Percentiles rank a stretch among this genome's conserved stretches.
Conservation (phyloP, 192 early-diverging fungal species). For the Backusella tarrabulga region DNA sequence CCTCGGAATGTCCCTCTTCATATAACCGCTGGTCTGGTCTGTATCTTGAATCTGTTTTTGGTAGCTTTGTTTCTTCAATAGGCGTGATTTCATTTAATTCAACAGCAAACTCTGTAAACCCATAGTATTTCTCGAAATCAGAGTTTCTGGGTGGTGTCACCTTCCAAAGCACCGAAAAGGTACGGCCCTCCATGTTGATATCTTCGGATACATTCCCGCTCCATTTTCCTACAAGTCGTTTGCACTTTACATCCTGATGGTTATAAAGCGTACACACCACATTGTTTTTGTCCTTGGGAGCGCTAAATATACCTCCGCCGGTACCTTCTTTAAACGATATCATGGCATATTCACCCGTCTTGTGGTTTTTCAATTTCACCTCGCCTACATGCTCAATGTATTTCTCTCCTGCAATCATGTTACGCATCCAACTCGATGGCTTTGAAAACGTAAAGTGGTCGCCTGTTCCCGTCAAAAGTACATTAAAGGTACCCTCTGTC, state of each 20-base stretch:
- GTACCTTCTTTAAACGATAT: constrained; percentile 82
- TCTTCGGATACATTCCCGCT: constrained; percentile 56
- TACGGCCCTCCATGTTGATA: constrained; percentile 41
- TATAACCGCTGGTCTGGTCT: constrained; percentile 91
- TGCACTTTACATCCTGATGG: constrained; percentile 46
- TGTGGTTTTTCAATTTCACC: constrained; percentile 75
- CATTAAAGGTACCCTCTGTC: constrained; percentile 77
- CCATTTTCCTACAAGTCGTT: constrained; percentile 59
- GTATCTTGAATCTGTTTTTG: constrained; percentile 88
- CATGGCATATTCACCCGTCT: constrained; percentile 65
- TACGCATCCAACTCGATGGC: constrained; percentile 88
- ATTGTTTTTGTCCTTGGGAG: constrained; percentile 55
- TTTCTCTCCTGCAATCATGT: constrained; percentile 78
- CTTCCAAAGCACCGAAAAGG: constrained; percentile 79
- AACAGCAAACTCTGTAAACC: constrained; percentile 83
- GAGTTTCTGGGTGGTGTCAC: constrained; percentile 63
- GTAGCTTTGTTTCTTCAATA: constrained; percentile 58
- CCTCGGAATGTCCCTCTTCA: constrained; percentile 69
- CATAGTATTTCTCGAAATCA: constrained; percentile 72
- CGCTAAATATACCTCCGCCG: constrained; percentile 63
- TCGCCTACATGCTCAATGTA: constrained; percentile 90
- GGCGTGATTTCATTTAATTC: constrained; percentile 87
- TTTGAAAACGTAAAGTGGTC: constrained; percentile 88
- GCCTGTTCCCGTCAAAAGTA: constrained; percentile 57
- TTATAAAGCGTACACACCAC: constrained; percentile 55